Conservation (phyloP, 306 rosid genomes). For the Potentilla sterilis region DNA sequence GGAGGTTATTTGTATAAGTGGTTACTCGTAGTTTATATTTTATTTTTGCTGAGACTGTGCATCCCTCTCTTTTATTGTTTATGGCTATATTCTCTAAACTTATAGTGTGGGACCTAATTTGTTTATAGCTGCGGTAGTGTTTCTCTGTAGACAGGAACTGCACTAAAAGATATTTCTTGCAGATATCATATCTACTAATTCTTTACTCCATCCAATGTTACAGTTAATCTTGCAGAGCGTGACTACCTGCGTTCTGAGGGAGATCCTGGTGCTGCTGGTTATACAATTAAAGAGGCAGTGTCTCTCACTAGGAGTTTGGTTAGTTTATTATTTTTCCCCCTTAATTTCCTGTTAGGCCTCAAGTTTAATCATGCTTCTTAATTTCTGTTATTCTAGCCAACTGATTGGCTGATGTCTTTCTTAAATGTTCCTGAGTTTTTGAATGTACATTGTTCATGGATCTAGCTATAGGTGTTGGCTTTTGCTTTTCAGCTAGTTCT, state of each 20-base stretch:
- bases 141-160: not conserved
- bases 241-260: slow-evolving; percentile 92
- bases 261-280: slow-evolving; percentile 87
- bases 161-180: not conserved
- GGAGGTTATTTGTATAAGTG: not conserved
- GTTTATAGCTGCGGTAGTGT: not conserved
- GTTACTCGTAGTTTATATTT: not conserved
- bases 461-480: slow-evolving; percentile 1
- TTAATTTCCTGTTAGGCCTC: not conserved
- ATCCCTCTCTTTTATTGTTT: not conserved
- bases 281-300: slow-evolving; percentile 87
- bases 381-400: slow-evolving; percentile 4
- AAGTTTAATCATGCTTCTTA: not conserved
- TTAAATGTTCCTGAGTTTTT: slow-evolving; percentile 19
- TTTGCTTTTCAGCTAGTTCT: slow-evolving; percentile 5
- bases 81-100: not conserved
- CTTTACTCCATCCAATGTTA: not conserved
- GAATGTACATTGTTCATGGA: slow-evolving; percentile 14
- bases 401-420: not conserved
- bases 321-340: slow-evolving; percentile 27
- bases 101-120: not conserved
- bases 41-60: not conserved
- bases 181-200: not conserved
- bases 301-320: slow-evolving; percentile 91
- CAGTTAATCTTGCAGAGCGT: slow-evolving; percentile 54